A percentile compares a stretch with the other conserved stretches of the same genome.
Conservation (phyloP, 805 yeast species). For the Nakazawaea ernobii region DNA sequence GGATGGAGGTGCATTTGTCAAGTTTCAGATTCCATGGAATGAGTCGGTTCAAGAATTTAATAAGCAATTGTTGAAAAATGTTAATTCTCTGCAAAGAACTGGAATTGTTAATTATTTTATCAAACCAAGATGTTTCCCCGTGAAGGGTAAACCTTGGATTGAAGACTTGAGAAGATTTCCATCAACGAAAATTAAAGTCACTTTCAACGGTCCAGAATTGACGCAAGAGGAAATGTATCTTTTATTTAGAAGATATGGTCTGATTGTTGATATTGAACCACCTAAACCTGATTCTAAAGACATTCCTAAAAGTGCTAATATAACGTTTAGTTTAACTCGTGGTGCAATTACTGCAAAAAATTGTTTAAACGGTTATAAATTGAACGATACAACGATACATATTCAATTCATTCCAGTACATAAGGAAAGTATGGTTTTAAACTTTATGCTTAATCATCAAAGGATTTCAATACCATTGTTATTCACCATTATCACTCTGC, state of each 20-base stretch:
- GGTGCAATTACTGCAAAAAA: slow-evolving; percentile 84
- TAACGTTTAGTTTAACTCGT: slow-evolving; percentile 50
- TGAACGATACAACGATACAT: slow-evolving; percentile 64
- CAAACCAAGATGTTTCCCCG: slow-evolving; percentile 57
- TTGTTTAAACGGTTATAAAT: slow-evolving; percentile 75
- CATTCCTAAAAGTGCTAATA: slow-evolving; percentile 42
- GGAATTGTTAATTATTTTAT: slow-evolving; percentile 35
- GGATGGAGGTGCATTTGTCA: slow-evolving; percentile 94
- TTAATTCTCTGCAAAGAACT: slow-evolving; percentile 19
- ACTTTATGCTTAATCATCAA: slow-evolving; percentile 67
- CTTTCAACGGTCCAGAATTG: slow-evolving; percentile 71
- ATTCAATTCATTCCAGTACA: slow-evolving; percentile 62
- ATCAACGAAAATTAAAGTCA: slow-evolving; percentile 52
- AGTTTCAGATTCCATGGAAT: slow-evolving; percentile 55
- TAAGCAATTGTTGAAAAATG: slow-evolving; percentile 35
- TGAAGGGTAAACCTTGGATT: slow-evolving; percentile 93
- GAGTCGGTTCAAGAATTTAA: slow-evolving; percentile 48
- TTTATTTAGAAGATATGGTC: slow-evolving; percentile 82
- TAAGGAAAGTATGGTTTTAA: slow-evolving; percentile 46
- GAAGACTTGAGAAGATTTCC: slow-evolving; percentile 86
- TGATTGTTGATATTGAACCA: slow-evolving; percentile 68
- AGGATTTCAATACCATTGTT: slow-evolving; percentile 77
- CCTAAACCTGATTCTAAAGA: slow-evolving; percentile 40
- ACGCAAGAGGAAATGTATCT: slow-evolving; percentile 76
- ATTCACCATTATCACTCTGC: slow-evolving; percentile 70